Evolutionary conservation across 2,329 filamentous ascomycete genomes (phyloP), one percentile per base, ranked within the genome.

Genomic region (Ophiocordyceps camponoti-saundersi): DNA sequence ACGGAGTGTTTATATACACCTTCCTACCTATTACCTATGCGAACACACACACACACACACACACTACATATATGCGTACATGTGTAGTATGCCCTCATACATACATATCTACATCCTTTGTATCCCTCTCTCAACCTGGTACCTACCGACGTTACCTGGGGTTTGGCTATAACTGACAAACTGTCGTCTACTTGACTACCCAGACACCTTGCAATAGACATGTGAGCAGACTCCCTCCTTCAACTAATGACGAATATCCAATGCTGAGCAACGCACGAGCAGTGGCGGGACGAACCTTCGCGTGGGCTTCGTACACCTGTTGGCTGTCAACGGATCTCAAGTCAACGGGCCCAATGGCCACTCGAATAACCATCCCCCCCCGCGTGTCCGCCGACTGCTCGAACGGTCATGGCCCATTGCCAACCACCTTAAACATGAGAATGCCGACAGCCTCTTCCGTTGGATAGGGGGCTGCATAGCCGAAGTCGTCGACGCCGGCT

Each of bases 401-500:
- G 84, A 88, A 59, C 80, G 72, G 52, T 76, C 75, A 47, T 88
- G 83, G 82, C 76, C 82, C 8, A 89, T 89, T 54, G 74, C 73
- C 44, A 77, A 87, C 41, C 75, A 81, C 47, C 63, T 88, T 51
- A 87, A 87, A 57, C 77, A 75, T 60, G 78, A 87, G 53, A 80
- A 88, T 51, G 77, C 82, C 1, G 79, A 86, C 48, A 78, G 80
- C 48, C 66, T 90, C 2, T 92, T 92, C 60, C 64, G 72, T n/a
- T 92, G 85, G 85, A 85, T 92, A 53, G 85, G 85, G 23, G 69
- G 75, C 54, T 84, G 81, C 56, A 85, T 92, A 53, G 82, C 82
- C 15, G 71, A 82, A 50, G 82, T 89, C 3, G 79, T 90, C 16
- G 66, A 65, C 30, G 72, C 79, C 50, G 78, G 73, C 8, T 68